Percentiles rank a stretch among this genome's conserved stretches.
Conservation (phyloP, 148 eudicot species). For the Persicaria maculosa region DNA sequence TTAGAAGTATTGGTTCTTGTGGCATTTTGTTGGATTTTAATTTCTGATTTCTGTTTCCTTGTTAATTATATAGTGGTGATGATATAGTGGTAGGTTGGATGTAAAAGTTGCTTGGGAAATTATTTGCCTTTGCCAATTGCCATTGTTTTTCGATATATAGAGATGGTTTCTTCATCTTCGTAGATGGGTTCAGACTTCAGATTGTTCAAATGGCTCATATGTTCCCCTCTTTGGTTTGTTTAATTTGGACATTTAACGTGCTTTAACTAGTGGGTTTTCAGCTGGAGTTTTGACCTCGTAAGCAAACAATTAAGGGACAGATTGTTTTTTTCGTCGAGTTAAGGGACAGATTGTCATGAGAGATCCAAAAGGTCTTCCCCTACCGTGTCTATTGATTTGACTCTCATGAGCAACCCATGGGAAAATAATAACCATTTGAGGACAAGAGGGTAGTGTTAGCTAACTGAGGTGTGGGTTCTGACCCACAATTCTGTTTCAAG, state of each 20-base stretch:
- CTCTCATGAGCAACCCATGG: neutral
- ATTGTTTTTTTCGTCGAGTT: too few species aligned
- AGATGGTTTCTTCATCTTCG: slow-evolving; percentile 4
- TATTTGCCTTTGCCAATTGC: too few species aligned
- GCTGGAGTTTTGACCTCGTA: neutral
- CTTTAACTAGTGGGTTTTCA: neutral
- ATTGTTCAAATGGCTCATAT: neutral
- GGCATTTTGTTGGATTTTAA: slow-evolving; percentile 6
- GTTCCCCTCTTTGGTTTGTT: neutral
- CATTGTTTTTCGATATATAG: neutral
- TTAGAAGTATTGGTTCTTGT: slow-evolving; percentile 1
- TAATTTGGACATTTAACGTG: slow-evolving; percentile 1
- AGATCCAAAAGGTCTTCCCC: neutral
- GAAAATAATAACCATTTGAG: neutral
- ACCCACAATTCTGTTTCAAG: slow-evolving; percentile 7
- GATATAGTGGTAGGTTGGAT: slow-evolving; percentile 5
- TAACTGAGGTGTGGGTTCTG: slow-evolving; percentile 1
- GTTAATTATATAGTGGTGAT: slow-evolving; percentile 10
- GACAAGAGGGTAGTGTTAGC: slow-evolving; percentile 6
- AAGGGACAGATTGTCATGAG: neutral
- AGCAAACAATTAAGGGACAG: too few species aligned
- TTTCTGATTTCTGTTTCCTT: neutral
- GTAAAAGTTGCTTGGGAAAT: slow-evolving; percentile 9
- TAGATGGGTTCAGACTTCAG: slow-evolving; percentile 2
- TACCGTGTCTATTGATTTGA: slow-evolving; percentile 1